Evolutionary conservation across 129 eudicot genomes (phyloP).

Genomic region (Flaveria sonorensis): DNA sequence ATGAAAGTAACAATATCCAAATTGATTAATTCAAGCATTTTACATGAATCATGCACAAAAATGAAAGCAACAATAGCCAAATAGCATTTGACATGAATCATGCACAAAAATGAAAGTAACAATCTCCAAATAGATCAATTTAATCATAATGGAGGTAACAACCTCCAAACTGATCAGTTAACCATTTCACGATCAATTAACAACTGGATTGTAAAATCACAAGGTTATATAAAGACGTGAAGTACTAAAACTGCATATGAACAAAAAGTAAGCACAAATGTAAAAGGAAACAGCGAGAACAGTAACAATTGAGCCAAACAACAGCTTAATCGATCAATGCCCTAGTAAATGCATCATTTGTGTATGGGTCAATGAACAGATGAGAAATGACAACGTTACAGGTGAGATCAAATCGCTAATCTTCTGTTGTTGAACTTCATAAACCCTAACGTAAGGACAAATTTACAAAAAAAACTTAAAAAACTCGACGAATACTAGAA

Average conservation of each 20-base stretch:
- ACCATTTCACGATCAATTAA: neutral
- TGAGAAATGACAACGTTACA: too few relatives aligned
- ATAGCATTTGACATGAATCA: too few relatives aligned
- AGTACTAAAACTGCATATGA: neutral
- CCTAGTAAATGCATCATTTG: neutral
- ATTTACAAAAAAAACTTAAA: neutral
- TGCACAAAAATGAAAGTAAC: too few relatives aligned
- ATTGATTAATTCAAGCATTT: too few relatives aligned
- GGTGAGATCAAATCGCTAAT: neutral
- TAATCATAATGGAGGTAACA: neutral
- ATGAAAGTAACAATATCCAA: too few relatives aligned
- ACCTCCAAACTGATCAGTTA: too few relatives aligned
- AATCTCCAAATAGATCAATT: neutral
- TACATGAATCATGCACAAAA: slow-evolving; percentile 1
- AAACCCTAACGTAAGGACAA: slow-evolving; percentile 17
- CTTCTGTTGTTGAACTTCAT: neutral
- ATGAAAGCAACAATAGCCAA: neutral
- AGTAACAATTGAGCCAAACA: neutral
- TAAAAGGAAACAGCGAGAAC: neutral
- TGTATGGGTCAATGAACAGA: neutral
- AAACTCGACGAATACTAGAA: neutral
- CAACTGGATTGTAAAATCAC: neutral
- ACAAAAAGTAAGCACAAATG: neutral
- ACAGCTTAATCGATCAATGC: neutral
- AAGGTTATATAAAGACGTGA: neutral